phyloP scores from a whole-genome alignment of 257 asterid species.

The Solanum chaucha region DNA sequence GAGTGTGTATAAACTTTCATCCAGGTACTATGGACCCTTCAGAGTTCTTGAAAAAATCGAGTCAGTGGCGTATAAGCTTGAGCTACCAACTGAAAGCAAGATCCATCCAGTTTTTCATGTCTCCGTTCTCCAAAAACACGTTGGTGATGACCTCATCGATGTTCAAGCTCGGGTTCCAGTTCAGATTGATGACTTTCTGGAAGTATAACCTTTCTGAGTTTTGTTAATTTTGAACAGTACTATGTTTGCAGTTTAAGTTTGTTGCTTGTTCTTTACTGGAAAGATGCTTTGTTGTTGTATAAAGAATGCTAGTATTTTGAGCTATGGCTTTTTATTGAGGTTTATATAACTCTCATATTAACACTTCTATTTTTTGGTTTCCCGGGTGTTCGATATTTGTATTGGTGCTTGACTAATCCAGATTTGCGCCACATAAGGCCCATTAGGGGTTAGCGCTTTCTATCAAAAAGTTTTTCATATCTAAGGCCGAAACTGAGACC shows the following conservation, averaged over 20 bases:
- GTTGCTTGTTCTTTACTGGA: not conserved
- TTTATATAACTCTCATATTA: not conserved
- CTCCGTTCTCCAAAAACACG: not conserved
- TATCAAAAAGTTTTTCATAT: not conserved
- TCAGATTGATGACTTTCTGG: not conserved
- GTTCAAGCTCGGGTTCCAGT: not conserved
- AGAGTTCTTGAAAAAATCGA: not conserved
- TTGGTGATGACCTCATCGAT: not conserved
- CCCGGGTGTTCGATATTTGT: accelerated
- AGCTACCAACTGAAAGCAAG: not conserved
- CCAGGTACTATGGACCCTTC: not conserved
- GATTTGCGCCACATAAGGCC: accelerated
- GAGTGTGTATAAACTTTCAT: not conserved
- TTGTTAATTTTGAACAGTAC: not conserved
- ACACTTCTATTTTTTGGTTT: too few species aligned
- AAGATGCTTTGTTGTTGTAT: not conserved
- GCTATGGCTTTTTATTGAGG: not conserved
- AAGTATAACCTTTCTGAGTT: not conserved
- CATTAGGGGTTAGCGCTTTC: not conserved
- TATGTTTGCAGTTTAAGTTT: not conserved
- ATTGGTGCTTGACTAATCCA: accelerated
- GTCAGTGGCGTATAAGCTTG: not conserved
- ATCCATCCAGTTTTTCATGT: not conserved
- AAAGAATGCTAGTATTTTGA: not conserved
- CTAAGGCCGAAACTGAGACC: too few species aligned